These are phyloP conservation scores for Cryphonectria parasitica DNA, from an alignment of 2,329 filamentous ascomycete genomes.

Conservation along the genomic window DNA sequence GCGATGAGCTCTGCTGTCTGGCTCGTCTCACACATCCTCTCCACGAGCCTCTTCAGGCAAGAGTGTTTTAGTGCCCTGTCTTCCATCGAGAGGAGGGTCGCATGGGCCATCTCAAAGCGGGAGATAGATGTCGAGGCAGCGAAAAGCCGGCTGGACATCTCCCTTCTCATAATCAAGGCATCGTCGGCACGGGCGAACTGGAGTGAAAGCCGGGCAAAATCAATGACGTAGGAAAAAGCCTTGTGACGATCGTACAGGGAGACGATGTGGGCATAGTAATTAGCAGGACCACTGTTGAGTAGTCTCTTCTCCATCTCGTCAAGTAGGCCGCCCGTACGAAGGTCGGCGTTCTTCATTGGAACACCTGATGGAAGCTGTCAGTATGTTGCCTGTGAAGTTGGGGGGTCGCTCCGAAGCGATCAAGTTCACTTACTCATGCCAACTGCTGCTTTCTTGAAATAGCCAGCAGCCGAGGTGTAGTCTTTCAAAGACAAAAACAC, in stretches of 20 bases:
- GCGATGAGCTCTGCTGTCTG: slow-evolving; percentile 70
- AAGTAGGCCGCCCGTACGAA: slow-evolving; percentile 69
- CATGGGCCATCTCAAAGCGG: slow-evolving; percentile 82
- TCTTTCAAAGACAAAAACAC: slow-evolving; percentile 75
- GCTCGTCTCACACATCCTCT: slow-evolving; percentile 69
- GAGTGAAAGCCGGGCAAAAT: slow-evolving; percentile 78
- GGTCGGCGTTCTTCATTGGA: slow-evolving; percentile 50
- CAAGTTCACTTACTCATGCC: slow-evolving; percentile 70
- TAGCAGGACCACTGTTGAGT: slow-evolving; percentile 73
- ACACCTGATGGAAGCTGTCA: slow-evolving; percentile 47
- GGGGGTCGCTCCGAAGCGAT: not conserved
- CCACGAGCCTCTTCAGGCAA: slow-evolving; percentile 70
- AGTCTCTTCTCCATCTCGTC: slow-evolving; percentile 74
- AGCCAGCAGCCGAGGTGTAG: slow-evolving; percentile 70
- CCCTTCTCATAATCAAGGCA: slow-evolving; percentile 55
- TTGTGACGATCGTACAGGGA: slow-evolving; percentile 79
- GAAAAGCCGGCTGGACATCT: slow-evolving; percentile 84
- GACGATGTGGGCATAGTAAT: slow-evolving; percentile 86
- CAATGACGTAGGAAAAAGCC: slow-evolving; percentile 78
- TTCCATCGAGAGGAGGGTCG: slow-evolving; percentile 73
- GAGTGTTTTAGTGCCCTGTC: slow-evolving; percentile 73
- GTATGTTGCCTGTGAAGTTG: not conserved
- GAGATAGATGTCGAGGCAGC: slow-evolving; percentile 77
- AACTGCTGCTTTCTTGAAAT: slow-evolving; percentile 83
- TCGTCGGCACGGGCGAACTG: slow-evolving; percentile 56